Base-by-base conservation (phyloP, 2,329 filamentous ascomycete species). In the Fusarium duplospermum region DNA sequence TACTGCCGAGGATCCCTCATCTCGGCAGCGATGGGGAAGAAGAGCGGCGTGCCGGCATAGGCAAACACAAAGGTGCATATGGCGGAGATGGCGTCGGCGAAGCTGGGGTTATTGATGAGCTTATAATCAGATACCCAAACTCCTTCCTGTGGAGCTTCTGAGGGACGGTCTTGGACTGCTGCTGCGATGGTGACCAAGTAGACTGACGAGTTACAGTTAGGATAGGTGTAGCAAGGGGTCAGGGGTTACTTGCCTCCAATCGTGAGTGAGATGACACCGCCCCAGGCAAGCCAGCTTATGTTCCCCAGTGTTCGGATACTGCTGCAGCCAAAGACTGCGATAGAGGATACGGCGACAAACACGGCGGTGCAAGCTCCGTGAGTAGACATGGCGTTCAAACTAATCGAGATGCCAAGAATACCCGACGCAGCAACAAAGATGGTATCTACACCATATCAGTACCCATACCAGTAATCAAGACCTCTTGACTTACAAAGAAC, bases 281-380 rank as follows among this genome's bases (percentile, higher is more conserved):
- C 22, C 79, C 79, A 81, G 1, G 80, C 80, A 4, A 83, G 74
- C 80, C 80, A 82, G 24, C 73, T 80, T 24, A 83, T 78, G 4
- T 76, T 76, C 14, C 77, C 76, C 8, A 83, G 75, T 0, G 81
- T 82, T 4, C 76, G 80, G 20, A 82, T 78, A 66, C 80, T 81
- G 1, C 79, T 79, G 13, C 84, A 74, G 11, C 69, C 71, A 54
- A 82, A 80, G 11, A 70, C 74, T 9, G 77, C 63, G 6, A 80
- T 61, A 13, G 77, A 78, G 18, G 82, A 82, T 2, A 84, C 77
- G 16, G 79, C 82, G 16, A 84, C 82, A n/a, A 85, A 85, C 14
- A 81, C 73, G 5, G 83, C 82, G 6, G 84, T 84, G 72, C 83
- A 85, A 2, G 81, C 70, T 4, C 76, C 84, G 61, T 85, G 83